phyloP scores from a whole-genome alignment of 352 stramenopile genomes.

The Globisporangium carolinianum region DNA sequence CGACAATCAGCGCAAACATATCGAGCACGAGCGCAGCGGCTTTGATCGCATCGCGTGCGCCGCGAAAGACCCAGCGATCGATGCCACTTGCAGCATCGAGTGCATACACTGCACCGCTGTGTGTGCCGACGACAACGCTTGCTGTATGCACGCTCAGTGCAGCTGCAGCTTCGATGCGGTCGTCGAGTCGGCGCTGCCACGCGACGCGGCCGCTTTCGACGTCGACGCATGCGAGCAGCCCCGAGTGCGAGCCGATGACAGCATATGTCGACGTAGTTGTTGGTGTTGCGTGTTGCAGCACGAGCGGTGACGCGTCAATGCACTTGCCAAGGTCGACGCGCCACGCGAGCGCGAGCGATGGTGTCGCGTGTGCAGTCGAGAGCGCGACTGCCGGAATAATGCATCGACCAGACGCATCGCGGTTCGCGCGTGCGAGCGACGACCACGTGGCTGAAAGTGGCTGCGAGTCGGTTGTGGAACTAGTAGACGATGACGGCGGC shows the following conservation, averaged over 20 bases:
- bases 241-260: slow-evolving; percentile 47
- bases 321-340: slow-evolving; percentile 43
- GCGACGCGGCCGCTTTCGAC: slow-evolving; percentile 17
- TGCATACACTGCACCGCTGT: slow-evolving; percentile 41
- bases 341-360: slow-evolving; percentile 18
- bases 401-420: not conserved
- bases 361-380: not conserved
- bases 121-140: slow-evolving; percentile 45
- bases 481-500: too few relatives aligned
- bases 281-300: slow-evolving; percentile 6
- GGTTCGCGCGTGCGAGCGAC: slow-evolving; percentile 9
- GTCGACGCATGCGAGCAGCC: slow-evolving; percentile 36
- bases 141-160: slow-evolving; percentile 21
- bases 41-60: slow-evolving; percentile 37
- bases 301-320: slow-evolving; percentile 54
- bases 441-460: not conserved
- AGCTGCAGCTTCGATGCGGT: slow-evolving; percentile 51
- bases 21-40: slow-evolving; percentile 38
- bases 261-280: slow-evolving; percentile 11
- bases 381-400: slow-evolving; percentile 1
- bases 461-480: not conserved
- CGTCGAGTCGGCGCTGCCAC: slow-evolving; percentile 39
- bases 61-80: slow-evolving; percentile 25
- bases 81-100: slow-evolving; percentile 25
- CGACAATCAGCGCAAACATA: slow-evolving; percentile 26